Base-by-base conservation (phyloP, 148 eudicot genomes). In the Persicaria maculosa region DNA sequence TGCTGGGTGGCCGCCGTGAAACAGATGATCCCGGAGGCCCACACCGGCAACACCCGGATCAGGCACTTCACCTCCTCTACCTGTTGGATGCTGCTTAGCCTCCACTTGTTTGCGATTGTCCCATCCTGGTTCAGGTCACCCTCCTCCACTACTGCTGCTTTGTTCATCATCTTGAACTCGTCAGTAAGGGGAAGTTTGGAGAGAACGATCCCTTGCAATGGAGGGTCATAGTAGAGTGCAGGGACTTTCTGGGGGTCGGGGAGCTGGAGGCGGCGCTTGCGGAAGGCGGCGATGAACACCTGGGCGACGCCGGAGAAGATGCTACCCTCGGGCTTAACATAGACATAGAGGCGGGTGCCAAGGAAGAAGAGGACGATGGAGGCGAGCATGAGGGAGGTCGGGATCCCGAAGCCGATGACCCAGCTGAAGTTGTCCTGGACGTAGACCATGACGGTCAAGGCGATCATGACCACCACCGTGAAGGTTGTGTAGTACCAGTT, bases 401-500 rank as follows among this genome's bases (percentile, higher is more conserved):
- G 93, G 11, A 91, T 80, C 0, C 88, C 92, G 48, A 89, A 88
- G 3, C 97, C 93, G 76, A 75, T 54, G 6, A 80, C 78, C 97
- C 97, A 91, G 53, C 97, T 89, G 9, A 91, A 81, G 0, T 82
- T 76, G n/a, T 89, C 88, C 73, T 91, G 97, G 7, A 89, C 83
- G 36, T 87, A 91, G 1, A 91, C 97, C 36, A 89, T 81, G 14
- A 89, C 74, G 0, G 97, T 91, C 11, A 89, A 72, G 0, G 89
- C 81, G 17, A 91, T 15, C 72, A 91, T 81, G 43, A 91, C 22
- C 12, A 84, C 89, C 15, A 85, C 17, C 0, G 93, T 84, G 22
- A 91, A 91, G 4, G 92, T 82, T 11, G 89, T 75, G 77, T 91
- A 91, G 59, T 91, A 91, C 97, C 92, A 89, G 65, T 91, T 91